Conservation (phyloP, 2,329 filamentous ascomycete genomes). For the Alternaria incomplexa region DNA sequence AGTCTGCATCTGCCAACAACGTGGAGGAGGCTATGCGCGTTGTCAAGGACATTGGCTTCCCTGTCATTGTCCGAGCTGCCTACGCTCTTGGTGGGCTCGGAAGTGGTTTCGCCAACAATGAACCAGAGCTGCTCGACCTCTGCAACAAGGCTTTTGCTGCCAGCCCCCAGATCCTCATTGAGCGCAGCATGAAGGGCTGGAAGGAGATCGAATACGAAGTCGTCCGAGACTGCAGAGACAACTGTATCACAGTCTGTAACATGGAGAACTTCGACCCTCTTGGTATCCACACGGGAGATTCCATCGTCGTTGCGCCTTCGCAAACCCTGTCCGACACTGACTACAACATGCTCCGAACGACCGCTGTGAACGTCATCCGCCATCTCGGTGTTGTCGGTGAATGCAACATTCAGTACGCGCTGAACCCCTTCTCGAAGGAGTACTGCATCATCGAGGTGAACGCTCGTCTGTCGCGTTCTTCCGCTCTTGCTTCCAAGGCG, state of each 20-base stretch:
- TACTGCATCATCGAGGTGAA: conserved; percentile 99
- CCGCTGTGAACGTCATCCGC: conserved; percentile 94
- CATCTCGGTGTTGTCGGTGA: conserved; percentile 97
- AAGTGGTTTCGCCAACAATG: conserved; percentile 92
- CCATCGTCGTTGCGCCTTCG: conserved; percentile 95
- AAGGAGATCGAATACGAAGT: conserved; percentile 99
- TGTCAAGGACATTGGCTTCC: conserved; percentile 91
- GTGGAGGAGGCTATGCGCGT: conserved; percentile 87
- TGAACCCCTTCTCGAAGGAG: conserved; percentile 93
- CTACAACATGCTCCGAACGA: conserved; percentile 98
- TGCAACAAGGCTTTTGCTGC: conserved; percentile 95
- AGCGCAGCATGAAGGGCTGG: conserved; percentile 99
- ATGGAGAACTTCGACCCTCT: conserved; percentile 99
- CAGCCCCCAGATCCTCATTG: conserved; percentile 94
- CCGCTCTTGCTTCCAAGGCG: conserved; percentile 93
- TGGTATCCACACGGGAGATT: conserved; percentile 97
- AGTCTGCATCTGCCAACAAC: conserved; percentile 90
- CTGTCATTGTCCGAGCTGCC: conserved; percentile 94
- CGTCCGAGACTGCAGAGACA: conserved; percentile 91
- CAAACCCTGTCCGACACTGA: conserved; percentile 97
- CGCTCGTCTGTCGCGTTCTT: conserved; percentile 92
- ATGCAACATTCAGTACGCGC: conserved; percentile 98
- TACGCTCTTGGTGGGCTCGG: conserved; percentile 95
- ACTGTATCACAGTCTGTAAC: conserved; percentile 99
- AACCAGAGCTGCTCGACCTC: conserved; percentile 80